A percentile compares a stretch with the other conserved stretches of the same genome.
These are phyloP conservation scores for Hanseniaspora taiwanica DNA, from an alignment of 805 yeast genomes.

Conservation along the genomic window DNA sequence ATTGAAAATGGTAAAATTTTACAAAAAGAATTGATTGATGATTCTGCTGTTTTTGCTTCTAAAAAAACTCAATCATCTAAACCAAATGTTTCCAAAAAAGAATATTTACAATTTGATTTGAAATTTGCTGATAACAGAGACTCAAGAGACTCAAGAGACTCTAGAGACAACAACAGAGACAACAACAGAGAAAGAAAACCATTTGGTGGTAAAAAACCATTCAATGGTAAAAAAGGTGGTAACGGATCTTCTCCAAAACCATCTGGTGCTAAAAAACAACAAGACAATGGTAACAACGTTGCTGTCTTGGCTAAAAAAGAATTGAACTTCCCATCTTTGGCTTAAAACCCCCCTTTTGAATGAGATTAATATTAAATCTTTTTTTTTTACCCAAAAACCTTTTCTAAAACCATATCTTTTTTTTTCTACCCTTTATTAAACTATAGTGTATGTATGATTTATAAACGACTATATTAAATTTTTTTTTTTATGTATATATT, in stretches of 20 bases:
- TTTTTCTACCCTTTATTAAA: too few relatives aligned
- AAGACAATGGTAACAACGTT: constrained; percentile 22
- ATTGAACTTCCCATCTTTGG: constrained; percentile 64
- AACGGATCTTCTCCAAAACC: constrained; percentile 11
- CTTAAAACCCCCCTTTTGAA: constrained; percentile 17
- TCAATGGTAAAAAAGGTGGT: constrained; percentile 11
- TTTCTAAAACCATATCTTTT: neutral
- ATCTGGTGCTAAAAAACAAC: constrained; percentile 14
- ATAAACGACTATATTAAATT: neutral
- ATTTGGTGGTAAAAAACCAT: constrained; percentile 21
- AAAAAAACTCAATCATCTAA: constrained; percentile 54
- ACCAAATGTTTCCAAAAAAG: constrained; percentile 71
- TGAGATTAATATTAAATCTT: neutral
- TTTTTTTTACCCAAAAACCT: too few relatives aligned
- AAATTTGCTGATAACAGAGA: too few relatives aligned
- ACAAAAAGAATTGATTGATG: constrained; percentile 50
- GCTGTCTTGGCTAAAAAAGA: constrained; percentile 31
- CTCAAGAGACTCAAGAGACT: constrained; percentile 26
- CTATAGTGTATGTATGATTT: neutral
- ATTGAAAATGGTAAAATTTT: constrained; percentile 41
- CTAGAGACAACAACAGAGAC: constrained; percentile 13
- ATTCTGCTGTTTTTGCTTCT: constrained; percentile 47
- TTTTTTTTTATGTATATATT: neutral
- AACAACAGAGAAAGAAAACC: constrained; percentile 10
- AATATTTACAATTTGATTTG: constrained; percentile 62